Base-by-base conservation (phyloP, 2,329 filamentous ascomycete species). In the Penicillium sp. region DNA sequence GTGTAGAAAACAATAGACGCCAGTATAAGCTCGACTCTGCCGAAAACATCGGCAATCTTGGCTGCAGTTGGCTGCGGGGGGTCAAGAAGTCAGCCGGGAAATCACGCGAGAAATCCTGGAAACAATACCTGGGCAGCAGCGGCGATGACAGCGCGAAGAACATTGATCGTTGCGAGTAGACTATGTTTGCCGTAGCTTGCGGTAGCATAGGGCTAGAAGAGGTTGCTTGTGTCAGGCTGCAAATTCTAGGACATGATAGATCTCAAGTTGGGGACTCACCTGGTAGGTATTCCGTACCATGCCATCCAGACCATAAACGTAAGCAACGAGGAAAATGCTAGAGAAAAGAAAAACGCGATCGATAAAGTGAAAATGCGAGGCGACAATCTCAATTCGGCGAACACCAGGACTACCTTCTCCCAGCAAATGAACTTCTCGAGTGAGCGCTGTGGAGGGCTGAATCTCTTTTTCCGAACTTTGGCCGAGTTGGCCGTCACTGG, bases 1-100 rank as follows among this genome's bases (percentile, higher is more conserved):
- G 81, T 75, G 51, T 85, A 86, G 51, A 86, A 82, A 9, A 84
- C 39, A 1, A 84, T 77, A 0, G 81, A 80, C 1, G 83, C 66
- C 3, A 78, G 64, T 10, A 87, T 75, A 27, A 86, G 71, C 63
- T 87, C 83, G 17, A 83, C 75, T 51, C 84, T 78, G 17, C 84
- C 85, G 58, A 87, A 84, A 8, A 85, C 80, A 59, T 84, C 84
- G 15, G 84, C 82, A 49, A 87, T 76, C 59, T 85, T 86, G 8
- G 83, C 84, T 0, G 81, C 80, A 0, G 84, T 80, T 24, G 76
- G 84, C 71, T 84, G 3, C 3, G 17, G 4, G n/a, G 12, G 7
- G 13, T 18, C 3, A 15, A n/a, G 12, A 20, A 29, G n/a, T 42
- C 5, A 42, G 39, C 26, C 10, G 17, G 3, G 7, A 5, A 13